These are phyloP conservation scores for Xylaria sp. DNA, from an alignment of 2,329 filamentous ascomycete species.

Conservation along the genomic window DNA sequence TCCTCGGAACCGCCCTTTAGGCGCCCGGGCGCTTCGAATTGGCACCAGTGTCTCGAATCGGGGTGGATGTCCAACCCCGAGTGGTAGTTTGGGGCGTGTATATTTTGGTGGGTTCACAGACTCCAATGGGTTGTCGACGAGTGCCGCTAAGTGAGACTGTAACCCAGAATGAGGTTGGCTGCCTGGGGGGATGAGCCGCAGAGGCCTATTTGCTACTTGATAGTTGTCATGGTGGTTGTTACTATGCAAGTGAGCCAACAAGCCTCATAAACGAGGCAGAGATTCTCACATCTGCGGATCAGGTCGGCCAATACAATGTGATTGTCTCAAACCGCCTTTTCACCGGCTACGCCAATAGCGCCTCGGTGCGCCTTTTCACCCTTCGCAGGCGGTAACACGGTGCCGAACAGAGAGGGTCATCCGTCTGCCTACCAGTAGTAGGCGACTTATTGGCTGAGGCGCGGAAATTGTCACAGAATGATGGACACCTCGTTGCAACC, in stretches of 20 bases:
- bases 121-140: background rate
- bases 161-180: background rate
- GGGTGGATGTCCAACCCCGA: slow-evolving; percentile 5
- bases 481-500: slow-evolving; percentile 17
- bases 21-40: slow-evolving; percentile 10
- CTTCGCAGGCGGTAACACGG: slow-evolving; percentile 19
- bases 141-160: slow-evolving; percentile 6
- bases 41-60: slow-evolving; percentile 16
- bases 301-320: slow-evolving; percentile 4
- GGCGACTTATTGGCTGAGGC: slow-evolving; percentile 17
- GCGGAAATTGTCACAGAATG: slow-evolving; percentile 10
- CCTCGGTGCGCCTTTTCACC: slow-evolving; percentile 5
- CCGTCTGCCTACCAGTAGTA: background rate
- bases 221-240: slow-evolving; percentile 21
- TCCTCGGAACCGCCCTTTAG: background rate
- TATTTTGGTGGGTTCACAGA: background rate
- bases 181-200: slow-evolving; percentile 19
- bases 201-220: slow-evolving; percentile 11
- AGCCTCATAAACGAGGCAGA: slow-evolving; percentile 21
- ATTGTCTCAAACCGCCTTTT: slow-evolving; percentile 23
- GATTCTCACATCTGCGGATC: slow-evolving; percentile 14
- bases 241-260: slow-evolving; percentile 28
- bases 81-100: background rate
- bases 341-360: slow-evolving; percentile 9
- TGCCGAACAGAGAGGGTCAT: slow-evolving; percentile 19